These are phyloP conservation scores for Inga oerstediana DNA, from an alignment of 306 rosid genomes.

Conservation along the genomic window DNA sequence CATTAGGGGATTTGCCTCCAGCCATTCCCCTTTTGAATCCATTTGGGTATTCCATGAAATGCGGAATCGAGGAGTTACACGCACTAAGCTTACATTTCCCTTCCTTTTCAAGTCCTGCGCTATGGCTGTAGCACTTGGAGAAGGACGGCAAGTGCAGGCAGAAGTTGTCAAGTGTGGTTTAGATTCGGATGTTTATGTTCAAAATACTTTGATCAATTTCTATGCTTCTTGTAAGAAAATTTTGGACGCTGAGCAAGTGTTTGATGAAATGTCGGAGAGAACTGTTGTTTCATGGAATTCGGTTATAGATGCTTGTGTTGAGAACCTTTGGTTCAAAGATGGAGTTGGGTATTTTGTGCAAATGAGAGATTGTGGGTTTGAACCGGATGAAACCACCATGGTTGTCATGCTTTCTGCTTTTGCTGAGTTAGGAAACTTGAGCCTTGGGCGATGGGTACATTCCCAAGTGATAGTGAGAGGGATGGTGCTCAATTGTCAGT, in stretches of 20 bases:
- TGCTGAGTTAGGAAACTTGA: conserved; percentile 81
- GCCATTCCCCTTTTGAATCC: conserved; percentile 53
- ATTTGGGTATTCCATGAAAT: conserved; percentile 57
- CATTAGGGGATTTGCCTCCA: conserved; percentile 70
- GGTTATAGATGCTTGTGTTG: conserved; percentile 71
- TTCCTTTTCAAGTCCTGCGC: conserved; percentile 79
- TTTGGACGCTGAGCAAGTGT: conserved; percentile 48
- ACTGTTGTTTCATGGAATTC: conserved; percentile 87
- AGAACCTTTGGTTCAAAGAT: conserved; percentile 52
- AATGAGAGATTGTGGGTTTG: conserved; percentile 71
- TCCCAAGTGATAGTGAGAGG: conserved; percentile 63
- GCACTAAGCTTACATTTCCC: conserved; percentile 75
- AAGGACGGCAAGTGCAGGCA: conserved; percentile 72
- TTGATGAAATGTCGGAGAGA: conserved; percentile 72
- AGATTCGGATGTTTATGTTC: conserved; percentile 70
- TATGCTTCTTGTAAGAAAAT: conserved; percentile 75
- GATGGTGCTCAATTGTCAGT: conserved; percentile 57
- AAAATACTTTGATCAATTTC: conserved; percentile 62
- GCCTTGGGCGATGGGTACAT: conserved; percentile 80
- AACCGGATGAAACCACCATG: conserved; percentile 84
- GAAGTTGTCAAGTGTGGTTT: conserved; percentile 65
- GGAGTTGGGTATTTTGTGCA: conserved; percentile 59
- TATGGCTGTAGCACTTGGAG: conserved; percentile 33
- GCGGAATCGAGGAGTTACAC: conserved; percentile 52
- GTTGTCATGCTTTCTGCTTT: conserved; percentile 68